Percentiles rank a stretch among this genome's conserved stretches.
phyloP scores from a whole-genome alignment of 164 flowering plant genomes.

The Protea cynaroides region DNA sequence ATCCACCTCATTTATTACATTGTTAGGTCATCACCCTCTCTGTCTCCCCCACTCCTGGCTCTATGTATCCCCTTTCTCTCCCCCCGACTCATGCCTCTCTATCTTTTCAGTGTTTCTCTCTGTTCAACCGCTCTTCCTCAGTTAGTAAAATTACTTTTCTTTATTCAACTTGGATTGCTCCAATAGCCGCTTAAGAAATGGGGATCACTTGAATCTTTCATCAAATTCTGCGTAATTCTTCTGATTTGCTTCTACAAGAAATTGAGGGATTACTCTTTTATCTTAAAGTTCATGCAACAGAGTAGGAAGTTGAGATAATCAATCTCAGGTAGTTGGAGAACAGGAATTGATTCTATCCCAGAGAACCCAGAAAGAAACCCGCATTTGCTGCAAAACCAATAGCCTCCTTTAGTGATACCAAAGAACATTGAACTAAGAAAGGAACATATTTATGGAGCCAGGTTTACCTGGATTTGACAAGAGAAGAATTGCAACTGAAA shows the following conservation, averaged over 20 bases:
- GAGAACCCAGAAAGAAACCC: slow-evolving; percentile 63
- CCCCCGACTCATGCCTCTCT: too few relatives aligned
- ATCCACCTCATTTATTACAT: not conserved
- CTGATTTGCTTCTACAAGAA: slow-evolving; percentile 71
- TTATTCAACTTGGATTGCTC: slow-evolving; percentile 61
- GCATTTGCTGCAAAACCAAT: slow-evolving; percentile 57
- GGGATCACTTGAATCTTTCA: slow-evolving; percentile 62
- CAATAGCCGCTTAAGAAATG: slow-evolving; percentile 57
- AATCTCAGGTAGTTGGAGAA: slow-evolving; percentile 63
- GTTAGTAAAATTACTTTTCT: slow-evolving; percentile 61
- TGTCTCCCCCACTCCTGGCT: too few relatives aligned
- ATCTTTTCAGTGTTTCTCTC: too few relatives aligned
- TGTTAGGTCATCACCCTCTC: not conserved
- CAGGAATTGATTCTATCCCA: slow-evolving; percentile 78
- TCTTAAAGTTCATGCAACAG: not conserved
- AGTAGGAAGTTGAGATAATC: slow-evolving; percentile 41
- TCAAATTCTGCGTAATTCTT: slow-evolving; percentile 71
- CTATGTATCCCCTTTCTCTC: too few relatives aligned
- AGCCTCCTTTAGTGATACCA: not conserved
- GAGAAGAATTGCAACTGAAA: too few relatives aligned
- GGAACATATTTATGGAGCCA: not conserved
- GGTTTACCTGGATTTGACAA: too few relatives aligned
- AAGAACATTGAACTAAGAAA: not conserved
- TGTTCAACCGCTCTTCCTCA: too few relatives aligned
- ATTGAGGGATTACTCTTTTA: not conserved